Percentiles rank a stretch among this genome's conserved stretches.
These are phyloP conservation scores for Pochonia chlamydosporia DNA, from an alignment of 2,329 filamentous ascomycete species.

Conservation along the genomic window DNA sequence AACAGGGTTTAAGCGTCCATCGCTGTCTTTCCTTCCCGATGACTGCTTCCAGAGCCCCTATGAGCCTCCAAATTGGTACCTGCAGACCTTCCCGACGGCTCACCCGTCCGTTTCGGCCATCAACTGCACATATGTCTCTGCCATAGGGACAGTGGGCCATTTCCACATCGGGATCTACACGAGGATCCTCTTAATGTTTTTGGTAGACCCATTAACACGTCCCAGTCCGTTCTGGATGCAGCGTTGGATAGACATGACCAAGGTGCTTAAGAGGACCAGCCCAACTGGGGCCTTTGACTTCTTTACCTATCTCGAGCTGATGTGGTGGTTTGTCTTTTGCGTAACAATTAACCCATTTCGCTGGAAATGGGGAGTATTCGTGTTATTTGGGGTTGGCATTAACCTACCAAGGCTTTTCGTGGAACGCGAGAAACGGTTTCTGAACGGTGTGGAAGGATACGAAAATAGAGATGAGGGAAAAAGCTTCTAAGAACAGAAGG, in stretches of 20 bases:
- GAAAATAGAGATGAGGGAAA: slow-evolving; percentile 12
- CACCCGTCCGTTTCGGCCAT: slow-evolving; percentile 72
- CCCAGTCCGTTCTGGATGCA: slow-evolving; percentile 72
- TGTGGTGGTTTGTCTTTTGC: slow-evolving; percentile 82
- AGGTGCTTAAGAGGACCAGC: slow-evolving; percentile 60
- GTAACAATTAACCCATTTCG: slow-evolving; percentile 76
- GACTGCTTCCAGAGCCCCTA: slow-evolving; percentile 71
- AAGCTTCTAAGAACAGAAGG: slow-evolving; percentile 14
- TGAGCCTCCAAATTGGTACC: slow-evolving; percentile 77
- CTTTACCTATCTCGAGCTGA: slow-evolving; percentile 78
- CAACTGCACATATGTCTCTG: slow-evolving; percentile 77
- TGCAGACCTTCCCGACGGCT: slow-evolving; percentile 75
- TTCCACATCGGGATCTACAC: slow-evolving; percentile 91
- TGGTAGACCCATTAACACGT: slow-evolving; percentile 70
- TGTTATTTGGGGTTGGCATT: slow-evolving; percentile 69
- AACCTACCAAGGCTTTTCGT: slow-evolving; percentile 62
- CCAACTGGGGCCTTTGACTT: slow-evolving; percentile 80
- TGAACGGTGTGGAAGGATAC: slow-evolving; percentile 42
- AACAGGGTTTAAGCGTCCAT: slow-evolving; percentile 73
- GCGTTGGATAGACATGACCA: slow-evolving; percentile 81
- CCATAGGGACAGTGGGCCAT: slow-evolving; percentile 77
- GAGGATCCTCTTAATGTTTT: slow-evolving; percentile 78
- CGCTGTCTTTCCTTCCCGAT: slow-evolving; percentile 65
- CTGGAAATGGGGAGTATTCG: slow-evolving; percentile 86
- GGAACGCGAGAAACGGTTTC: slow-evolving; percentile 55